phyloP scores from a whole-genome alignment of 768 basidiomycete genomes.

The Amanita muscaria region DNA sequence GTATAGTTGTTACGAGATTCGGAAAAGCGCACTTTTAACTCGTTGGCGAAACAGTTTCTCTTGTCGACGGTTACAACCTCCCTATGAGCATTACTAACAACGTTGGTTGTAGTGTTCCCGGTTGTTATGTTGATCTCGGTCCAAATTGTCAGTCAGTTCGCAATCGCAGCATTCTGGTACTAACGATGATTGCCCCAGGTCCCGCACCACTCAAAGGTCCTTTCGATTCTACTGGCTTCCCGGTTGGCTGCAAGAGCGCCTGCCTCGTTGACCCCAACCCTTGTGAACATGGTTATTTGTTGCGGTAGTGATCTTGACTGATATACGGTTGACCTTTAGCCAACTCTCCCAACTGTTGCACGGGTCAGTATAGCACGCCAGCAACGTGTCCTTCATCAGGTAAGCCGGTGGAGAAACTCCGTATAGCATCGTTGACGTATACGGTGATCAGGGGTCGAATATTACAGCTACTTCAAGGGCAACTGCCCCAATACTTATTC shows the following conservation, averaged over 20 bases:
- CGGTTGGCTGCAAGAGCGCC: conserved; percentile 55
- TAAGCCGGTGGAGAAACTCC: conserved; percentile 1
- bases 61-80: conserved; percentile 61
- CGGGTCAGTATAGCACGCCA: conserved; percentile 42
- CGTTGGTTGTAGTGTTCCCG: conserved; percentile 42
- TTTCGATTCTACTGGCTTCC: conserved; percentile 40
- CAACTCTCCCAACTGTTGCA: conserved; percentile 60
- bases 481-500: conserved; percentile 40
- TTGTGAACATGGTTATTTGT: conserved; percentile 14
- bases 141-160: conserved; percentile 35
- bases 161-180: background rate
- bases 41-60: conserved; percentile 49
- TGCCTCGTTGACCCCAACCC: conserved; percentile 37
- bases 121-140: conserved; percentile 54
- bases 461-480: conserved; percentile 33
- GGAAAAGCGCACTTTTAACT: background rate
- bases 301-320: background rate
- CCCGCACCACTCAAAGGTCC: conserved; percentile 45
- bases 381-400: conserved; percentile 47
- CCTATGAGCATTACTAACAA: conserved; percentile 51
- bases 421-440: conserved; percentile 33
- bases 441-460: conserved; percentile 23
- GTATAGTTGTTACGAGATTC: conserved; percentile 21
- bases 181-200: conserved; percentile 26
- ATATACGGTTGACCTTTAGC: conserved; percentile 19